Base-by-base conservation (phyloP, 768 basidiomycete species). In the Plicaturopsis crispa region DNA sequence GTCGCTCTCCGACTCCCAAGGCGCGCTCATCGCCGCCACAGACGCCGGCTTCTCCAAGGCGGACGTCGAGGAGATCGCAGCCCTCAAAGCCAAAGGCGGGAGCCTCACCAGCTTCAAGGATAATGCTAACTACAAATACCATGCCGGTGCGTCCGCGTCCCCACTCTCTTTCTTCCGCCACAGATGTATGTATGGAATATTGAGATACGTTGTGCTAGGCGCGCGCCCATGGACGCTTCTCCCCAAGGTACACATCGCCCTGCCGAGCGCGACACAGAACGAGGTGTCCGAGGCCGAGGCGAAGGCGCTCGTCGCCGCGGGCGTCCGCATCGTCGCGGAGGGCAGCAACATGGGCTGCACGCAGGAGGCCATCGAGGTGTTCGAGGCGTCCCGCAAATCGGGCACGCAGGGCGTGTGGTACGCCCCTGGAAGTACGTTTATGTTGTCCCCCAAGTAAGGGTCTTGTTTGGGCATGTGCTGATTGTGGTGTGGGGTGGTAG, bases 341-440 rank as follows among this genome's bases (percentile, higher is more conserved):
- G 83, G 83, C 21, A 80, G 77, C 46, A 84, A 82, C 66, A 84
- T 84, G 80, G 81, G 81, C 33, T 82, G 73, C 60, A 83, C 81
- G 4, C 63, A 72, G 49, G 80, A 80, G 51, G 84, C 82, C 36
- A 75, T 86, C 53, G 72, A 78, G 39, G 66, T 83, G 43, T 84
- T 84, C 56, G 84, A 86, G 63, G 57, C 60, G 4, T 69, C 73
- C 22, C 74, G 84, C 39, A 68, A 65, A 49, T 69, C 71, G 35
- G 58, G 60, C 19, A n/a, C 33, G 12, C 10, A 39, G n/a, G 55
- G 57, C 34, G 63, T 74, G 36, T 84, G 78, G 78, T 84, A 84
- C 60, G 80, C 79, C 10, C 82, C 84, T 39, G 82, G 82, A 43
- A 86, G 80, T 73, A 49, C 47, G 68, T 57, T 6, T 11, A n/a